Conservation (phyloP, 768 basidiomycete species). For the Chalciporus sphaerocephalus region DNA sequence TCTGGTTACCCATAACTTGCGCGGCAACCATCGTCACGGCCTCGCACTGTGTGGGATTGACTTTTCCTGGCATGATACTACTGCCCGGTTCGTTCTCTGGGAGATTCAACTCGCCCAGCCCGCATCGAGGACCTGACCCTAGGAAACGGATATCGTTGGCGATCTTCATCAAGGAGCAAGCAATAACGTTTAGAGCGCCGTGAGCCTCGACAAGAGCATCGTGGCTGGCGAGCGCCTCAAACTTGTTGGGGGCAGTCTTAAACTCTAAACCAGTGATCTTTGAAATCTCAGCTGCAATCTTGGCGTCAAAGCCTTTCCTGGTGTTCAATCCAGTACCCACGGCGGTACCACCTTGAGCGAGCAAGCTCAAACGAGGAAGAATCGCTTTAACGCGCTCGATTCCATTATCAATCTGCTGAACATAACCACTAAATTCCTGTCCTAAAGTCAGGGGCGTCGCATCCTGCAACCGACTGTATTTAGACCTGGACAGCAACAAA, state of each 20-base stretch:
- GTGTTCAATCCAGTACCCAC: conserved; percentile 99
- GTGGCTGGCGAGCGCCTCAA: conserved; percentile 96
- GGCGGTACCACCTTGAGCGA: conserved; percentile 98
- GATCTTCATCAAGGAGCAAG: conserved; percentile 99
- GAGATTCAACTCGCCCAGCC: conserved; percentile 87
- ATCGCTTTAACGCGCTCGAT: conserved; percentile 79
- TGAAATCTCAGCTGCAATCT: conserved; percentile 87
- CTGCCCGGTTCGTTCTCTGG: conserved; percentile 99
- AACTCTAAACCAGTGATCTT: conserved; percentile 88
- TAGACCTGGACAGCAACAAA: not conserved
- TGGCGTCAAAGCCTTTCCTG: conserved; percentile 92
- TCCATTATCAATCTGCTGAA: conserved; percentile 87
- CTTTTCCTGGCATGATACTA: conserved; percentile 99
- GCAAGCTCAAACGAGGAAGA: conserved; percentile 78
- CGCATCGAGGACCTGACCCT: conserved; percentile 95
- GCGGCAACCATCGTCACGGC: conserved; percentile 98
- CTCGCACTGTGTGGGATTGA: conserved; percentile 99
- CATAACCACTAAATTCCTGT: conserved; percentile 98
- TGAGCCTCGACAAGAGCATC: conserved; percentile 97
- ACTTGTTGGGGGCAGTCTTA: conserved; percentile 99
- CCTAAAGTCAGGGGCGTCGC: conserved; percentile 96
- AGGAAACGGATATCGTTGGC: conserved; percentile 99
- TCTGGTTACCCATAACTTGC: conserved; percentile 98
- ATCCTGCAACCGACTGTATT: conserved; percentile 50
- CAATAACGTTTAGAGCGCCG: conserved; percentile 92